phyloP scores from a whole-genome alignment of 495 filamentous ascomycete species.

The Daldinia caldariorum region DNA sequence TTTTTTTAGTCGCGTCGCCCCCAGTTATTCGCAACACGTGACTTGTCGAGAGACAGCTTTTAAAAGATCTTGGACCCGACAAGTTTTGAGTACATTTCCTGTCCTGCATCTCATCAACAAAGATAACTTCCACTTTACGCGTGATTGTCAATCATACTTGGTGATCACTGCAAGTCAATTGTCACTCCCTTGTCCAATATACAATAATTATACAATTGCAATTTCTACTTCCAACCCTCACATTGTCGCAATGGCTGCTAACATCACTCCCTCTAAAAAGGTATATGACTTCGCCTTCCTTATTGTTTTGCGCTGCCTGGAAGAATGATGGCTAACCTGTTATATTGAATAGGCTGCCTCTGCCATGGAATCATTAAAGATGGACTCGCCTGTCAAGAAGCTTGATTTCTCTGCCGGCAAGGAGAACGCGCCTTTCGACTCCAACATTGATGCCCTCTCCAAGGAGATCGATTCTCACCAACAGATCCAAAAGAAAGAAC shows the following conservation, averaged over 20 bases:
- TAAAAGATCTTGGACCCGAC: constrained; percentile 42
- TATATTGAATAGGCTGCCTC: constrained; percentile 72
- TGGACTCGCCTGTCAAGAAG: constrained; percentile 95
- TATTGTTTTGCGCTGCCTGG: background rate
- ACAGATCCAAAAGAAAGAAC: constrained; percentile 52
- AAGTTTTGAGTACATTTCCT: constrained; percentile 35
- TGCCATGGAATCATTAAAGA: constrained; percentile 86
- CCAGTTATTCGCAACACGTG: constrained; percentile 38
- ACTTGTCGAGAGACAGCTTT: constrained; percentile 43
- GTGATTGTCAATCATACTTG: constrained; percentile 27
- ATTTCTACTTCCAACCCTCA: constrained; percentile 8
- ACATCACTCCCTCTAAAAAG: constrained; percentile 89
- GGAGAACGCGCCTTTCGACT: constrained; percentile 78
- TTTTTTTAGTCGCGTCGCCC: constrained; percentile 21
- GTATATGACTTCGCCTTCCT: constrained; percentile 56
- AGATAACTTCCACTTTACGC: constrained; percentile 27
- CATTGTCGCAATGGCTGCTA: constrained; percentile 67
- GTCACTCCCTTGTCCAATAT: constrained; percentile 15
- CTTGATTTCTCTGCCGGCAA: constrained; percentile 81
- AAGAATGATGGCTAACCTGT: constrained; percentile 51
- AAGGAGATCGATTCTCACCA: constrained; percentile 63
- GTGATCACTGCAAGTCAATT: constrained; percentile 22
- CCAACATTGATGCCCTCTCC: constrained; percentile 64
- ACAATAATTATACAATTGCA: constrained; percentile 30
- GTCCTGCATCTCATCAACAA: constrained; percentile 39